Evolutionary conservation across 2,329 filamentous ascomycete genomes (phyloP).

Genomic region (Diaporthe vaccinii): DNA sequence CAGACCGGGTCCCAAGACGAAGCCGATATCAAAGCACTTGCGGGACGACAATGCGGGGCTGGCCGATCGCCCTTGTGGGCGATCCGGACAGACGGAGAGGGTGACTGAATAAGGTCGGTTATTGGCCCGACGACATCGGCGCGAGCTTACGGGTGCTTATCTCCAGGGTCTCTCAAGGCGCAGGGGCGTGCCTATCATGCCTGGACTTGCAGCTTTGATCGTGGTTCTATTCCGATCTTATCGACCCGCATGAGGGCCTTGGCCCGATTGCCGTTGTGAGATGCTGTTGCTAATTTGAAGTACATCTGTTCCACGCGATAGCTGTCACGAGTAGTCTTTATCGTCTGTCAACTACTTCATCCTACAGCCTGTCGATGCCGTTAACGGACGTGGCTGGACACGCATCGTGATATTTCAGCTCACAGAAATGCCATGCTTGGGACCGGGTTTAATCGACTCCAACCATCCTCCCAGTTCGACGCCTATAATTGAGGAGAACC

Average conservation of each 20-base stretch:
- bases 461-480: not conserved
- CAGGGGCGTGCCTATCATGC: slow-evolving; percentile 2
- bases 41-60: slow-evolving; percentile 38
- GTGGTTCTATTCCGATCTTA: slow-evolving; percentile 39
- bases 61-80: slow-evolving; percentile 6
- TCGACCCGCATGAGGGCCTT: slow-evolving; percentile 9
- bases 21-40: slow-evolving; percentile 29
- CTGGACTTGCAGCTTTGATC: slow-evolving; percentile 10
- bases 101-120: slow-evolving; percentile 31
- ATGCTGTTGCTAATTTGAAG: slow-evolving; percentile 37
- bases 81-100: slow-evolving; percentile 15
- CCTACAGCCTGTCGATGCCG: slow-evolving; percentile 24
- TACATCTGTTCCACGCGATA: slow-evolving; percentile 26
- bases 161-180: slow-evolving; percentile 20
- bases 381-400: slow-evolving; percentile 27
- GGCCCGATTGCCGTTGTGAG: slow-evolving; percentile 8
- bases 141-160: slow-evolving; percentile 34
- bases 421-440: not conserved
- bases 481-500: not conserved
- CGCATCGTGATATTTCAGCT: slow-evolving; percentile 1
- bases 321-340: slow-evolving; percentile 25
- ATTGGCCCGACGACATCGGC: slow-evolving; percentile 38
- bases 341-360: slow-evolving; percentile 18
- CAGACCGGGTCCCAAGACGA: slow-evolving; percentile 25
- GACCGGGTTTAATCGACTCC: not conserved